Base-by-base conservation (phyloP, 305 asterid species). In the Ilex paraguariensis region DNA sequence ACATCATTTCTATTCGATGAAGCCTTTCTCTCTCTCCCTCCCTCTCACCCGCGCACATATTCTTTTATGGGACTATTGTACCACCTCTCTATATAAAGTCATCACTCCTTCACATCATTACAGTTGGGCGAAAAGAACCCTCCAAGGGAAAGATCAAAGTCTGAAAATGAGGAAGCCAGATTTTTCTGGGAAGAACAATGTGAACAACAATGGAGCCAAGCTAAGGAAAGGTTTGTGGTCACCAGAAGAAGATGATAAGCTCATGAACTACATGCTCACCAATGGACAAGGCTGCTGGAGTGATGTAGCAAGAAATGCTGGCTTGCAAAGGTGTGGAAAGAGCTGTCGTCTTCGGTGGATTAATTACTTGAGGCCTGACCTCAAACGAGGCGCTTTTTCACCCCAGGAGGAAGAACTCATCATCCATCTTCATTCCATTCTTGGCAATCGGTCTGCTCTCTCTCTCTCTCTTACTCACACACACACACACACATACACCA, bases 211-310 rank as follows among this genome's bases (percentile, higher is more conserved):
- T 40, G 64, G 72, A 67, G 72, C 62, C 3, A 90, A 87, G 62
- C 74, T 87, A 2, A 68, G 98, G 64, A 92, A 92, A 73, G 98
- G 98, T 0, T 64, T 92, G 63, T 89, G 98, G 98, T 92, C 97
- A 7, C 98, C 98, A 0, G 98, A 91, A 65, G 98, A 91, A 67
- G 98, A 91, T 42, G 96, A 91, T 67, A 88, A 87, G 78, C 61
- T 91, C 71, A 88, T 81, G 94, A 82, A 72, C 57, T 86, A 88
- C 60, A 91, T 88, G 95, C 16, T 85, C 61, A 83, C 62, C 13
- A 87, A 81, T 49, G 97, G 98, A 3, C 95, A 86, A 66, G 98
- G 98, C 0, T 88, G 98, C 54, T 91, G 98, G 98, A 91, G 93
- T 51, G 95, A 89, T 69, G 85, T 88, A 46, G 97, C 98, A 0